Evolutionary conservation across 257 asterid genomes (phyloP).

Genomic region (Solanum virginianum): DNA sequence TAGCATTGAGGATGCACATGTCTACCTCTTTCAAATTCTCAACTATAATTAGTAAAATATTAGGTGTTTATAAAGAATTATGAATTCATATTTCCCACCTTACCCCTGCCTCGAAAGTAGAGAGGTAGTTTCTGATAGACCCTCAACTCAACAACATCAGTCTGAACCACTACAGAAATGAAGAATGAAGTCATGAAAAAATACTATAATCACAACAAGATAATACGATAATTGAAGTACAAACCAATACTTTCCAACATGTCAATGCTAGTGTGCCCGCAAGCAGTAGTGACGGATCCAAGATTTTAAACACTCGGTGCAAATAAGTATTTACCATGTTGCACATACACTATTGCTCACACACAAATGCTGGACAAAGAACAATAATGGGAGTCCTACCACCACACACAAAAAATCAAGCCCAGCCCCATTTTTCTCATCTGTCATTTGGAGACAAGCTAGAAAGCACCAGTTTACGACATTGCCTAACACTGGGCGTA

Average conservation of each 20-base stretch:
- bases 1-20: background rate
- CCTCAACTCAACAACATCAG: no score
- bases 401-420: background rate
- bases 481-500: background rate
- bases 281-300: background rate
- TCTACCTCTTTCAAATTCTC: background rate
- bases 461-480: background rate
- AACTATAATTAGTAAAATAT: background rate
- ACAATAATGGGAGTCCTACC: no score
- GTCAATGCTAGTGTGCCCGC: background rate
- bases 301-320: background rate
- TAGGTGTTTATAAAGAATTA: background rate
- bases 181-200: no score
- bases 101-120: no score
- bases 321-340: background rate
- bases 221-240: no score
- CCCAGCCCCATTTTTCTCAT: background rate
- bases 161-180: no score
- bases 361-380: background rate
- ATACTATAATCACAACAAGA: no score
- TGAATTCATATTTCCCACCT: no score
- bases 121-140: no score
- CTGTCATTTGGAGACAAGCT: background rate
- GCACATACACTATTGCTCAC: background rate
- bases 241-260: background rate